Evolutionary conservation across 2,329 filamentous ascomycete species (phyloP).

Genomic region (Trichophyton mentagrophytes): DNA sequence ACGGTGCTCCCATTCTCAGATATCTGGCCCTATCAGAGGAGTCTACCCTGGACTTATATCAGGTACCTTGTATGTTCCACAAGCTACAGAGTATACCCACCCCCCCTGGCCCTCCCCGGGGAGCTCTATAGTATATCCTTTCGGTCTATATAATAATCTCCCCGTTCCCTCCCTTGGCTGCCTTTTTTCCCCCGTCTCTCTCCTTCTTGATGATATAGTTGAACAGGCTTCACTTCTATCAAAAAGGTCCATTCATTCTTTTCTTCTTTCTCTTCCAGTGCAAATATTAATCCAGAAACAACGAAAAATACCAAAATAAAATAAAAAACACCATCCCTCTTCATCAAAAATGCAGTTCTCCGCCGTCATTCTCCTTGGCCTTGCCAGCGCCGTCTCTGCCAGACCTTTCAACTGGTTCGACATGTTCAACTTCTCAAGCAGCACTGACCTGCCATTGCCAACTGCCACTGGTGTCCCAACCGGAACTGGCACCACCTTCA

Average conservation of each 20-base stretch:
- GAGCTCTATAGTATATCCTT: neutral
- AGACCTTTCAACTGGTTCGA: neutral
- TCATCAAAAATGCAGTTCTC: constrained; percentile 8
- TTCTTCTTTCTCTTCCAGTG: neutral
- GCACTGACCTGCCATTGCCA: neutral
- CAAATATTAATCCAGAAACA: neutral
- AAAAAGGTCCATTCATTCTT: neutral
- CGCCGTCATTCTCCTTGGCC: constrained; percentile 6
- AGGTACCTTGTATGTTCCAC: neutral
- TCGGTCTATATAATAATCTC: neutral
- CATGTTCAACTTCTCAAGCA: neutral
- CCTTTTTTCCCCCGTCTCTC: neutral
- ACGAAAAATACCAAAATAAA: neutral
- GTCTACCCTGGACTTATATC: neutral
- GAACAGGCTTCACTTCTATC: neutral
- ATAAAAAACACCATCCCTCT: neutral
- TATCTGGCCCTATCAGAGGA: neutral
- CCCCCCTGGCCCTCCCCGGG: neutral
- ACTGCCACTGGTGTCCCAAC: neutral
- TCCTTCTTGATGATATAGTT: neutral
- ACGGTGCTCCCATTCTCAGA: neutral
- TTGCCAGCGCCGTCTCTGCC: constrained; percentile 4
- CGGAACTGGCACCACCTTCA: neutral
- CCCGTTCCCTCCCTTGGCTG: neutral
- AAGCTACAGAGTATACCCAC: neutral